Conservation (phyloP, 495 filamentous ascomycete genomes). For the Schizothecium vesticola region DNA sequence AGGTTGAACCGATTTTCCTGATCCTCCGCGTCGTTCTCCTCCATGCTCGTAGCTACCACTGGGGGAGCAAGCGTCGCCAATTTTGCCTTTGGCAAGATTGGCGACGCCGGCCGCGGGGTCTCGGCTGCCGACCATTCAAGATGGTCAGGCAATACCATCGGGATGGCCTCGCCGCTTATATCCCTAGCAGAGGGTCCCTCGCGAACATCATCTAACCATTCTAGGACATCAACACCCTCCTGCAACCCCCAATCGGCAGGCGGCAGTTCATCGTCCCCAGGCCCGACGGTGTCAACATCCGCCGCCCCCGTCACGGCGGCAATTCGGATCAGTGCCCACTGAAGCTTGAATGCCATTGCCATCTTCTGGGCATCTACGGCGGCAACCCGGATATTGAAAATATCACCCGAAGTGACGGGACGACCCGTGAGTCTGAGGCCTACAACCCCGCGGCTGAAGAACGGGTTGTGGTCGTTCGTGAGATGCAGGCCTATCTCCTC, state of each 20-base stretch:
- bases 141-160: too few relatives aligned
- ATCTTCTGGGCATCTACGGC: neutral
- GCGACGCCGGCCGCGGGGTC: too few relatives aligned
- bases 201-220: too few relatives aligned
- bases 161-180: too few relatives aligned
- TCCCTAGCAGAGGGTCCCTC: too few relatives aligned
- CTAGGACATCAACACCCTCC: too few relatives aligned
- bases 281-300: neutral
- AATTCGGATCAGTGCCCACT: neutral
- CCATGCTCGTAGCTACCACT: too few relatives aligned
- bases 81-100: too few relatives aligned
- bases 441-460: neutral
- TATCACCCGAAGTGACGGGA: neutral
- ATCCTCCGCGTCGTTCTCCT: too few relatives aligned
- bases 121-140: too few relatives aligned
- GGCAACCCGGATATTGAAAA: neutral
- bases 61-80: too few relatives aligned
- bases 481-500: neutral
- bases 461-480: neutral
- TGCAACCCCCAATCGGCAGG: neutral
- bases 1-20: too few relatives aligned
- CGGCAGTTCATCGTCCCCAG: neutral
- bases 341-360: neutral
- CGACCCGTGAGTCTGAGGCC: neutral
- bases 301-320: neutral